These are phyloP conservation scores for Picea glauca DNA, from an alignment of 75 land plant species.

Conservation along the genomic window DNA sequence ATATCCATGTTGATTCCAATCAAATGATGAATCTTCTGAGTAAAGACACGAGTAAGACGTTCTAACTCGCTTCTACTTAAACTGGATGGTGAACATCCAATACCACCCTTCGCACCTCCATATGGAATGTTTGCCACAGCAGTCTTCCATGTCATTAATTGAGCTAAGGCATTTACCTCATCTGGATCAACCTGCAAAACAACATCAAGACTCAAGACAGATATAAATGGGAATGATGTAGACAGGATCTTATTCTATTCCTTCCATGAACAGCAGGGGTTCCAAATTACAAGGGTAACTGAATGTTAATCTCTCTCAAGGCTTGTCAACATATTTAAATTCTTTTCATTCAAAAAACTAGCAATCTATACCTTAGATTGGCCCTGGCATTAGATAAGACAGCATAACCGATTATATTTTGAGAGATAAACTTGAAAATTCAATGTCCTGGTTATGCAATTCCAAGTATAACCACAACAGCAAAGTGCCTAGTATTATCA, in stretches of 20 bases:
- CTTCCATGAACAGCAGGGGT: neutral
- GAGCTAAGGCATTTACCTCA: conserved; percentile 95
- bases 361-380: neutral
- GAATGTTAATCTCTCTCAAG: neutral
- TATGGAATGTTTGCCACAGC: conserved; percentile 92
- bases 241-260: neutral
- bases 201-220: conserved; percentile 1
- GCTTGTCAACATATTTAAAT: neutral
- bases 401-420: too few relatives aligned
- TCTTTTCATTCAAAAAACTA: neutral
- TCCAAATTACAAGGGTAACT: neutral
- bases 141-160: conserved; percentile 98
- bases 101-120: conserved; percentile 97
- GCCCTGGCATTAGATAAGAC: neutral
- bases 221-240: neutral
- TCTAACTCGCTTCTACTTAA: conserved; percentile 69
- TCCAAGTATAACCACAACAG: too few relatives aligned
- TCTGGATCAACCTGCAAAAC: conserved; percentile 79
- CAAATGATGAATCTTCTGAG: conserved; percentile 91
- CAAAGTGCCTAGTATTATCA: too few relatives aligned
- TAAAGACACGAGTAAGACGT: conserved; percentile 83
- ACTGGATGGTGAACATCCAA: conserved; percentile 77
- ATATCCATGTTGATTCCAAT: conserved; percentile 84
- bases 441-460: too few relatives aligned
- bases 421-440: too few relatives aligned